Conservation (phyloP, 345 rosid genomes). For the Rhodamnia rubescens region DNA sequence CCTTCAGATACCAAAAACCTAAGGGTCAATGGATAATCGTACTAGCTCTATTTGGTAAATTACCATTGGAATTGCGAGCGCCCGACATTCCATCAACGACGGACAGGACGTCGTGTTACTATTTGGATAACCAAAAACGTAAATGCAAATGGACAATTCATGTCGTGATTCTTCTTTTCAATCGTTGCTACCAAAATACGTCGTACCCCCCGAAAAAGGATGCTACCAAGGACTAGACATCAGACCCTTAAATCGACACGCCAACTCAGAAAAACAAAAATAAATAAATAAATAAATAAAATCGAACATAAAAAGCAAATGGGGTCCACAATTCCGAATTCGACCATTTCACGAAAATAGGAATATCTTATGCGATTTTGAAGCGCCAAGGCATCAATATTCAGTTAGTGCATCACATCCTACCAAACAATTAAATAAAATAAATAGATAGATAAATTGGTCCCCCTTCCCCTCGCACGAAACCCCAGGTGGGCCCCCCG, state of each 20-base stretch:
- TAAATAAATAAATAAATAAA: neutral
- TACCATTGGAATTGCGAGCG: neutral
- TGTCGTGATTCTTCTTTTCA: neutral
- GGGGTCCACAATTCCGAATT: neutral
- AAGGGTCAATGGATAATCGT: too few species aligned
- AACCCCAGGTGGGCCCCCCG: conserved; percentile 10
- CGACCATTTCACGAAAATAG: neutral
- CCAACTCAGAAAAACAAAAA: neutral
- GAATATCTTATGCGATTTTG: neutral
- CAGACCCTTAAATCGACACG: neutral
- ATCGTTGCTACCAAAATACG: too few species aligned
- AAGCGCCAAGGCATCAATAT: neutral
- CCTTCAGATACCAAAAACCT: too few species aligned
- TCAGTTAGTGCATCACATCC: conserved; percentile 21
- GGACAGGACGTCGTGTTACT: neutral
- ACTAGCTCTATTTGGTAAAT: neutral
- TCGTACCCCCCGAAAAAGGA: neutral
- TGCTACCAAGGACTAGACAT: neutral
- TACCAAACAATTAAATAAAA: too few species aligned
- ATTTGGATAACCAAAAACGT: neutral
- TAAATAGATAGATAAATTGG: neutral
- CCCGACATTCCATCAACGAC: rapidly evolving
- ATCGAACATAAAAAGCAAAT: neutral
- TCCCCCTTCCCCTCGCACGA: conserved; percentile 4
- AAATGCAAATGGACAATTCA: neutral